Evolutionary conservation across 225 moss, liverwort and hornwort genomes (phyloP), one percentile per base, ranked within the genome.

Genomic region (Pseudisothecium myosuroides): DNA sequence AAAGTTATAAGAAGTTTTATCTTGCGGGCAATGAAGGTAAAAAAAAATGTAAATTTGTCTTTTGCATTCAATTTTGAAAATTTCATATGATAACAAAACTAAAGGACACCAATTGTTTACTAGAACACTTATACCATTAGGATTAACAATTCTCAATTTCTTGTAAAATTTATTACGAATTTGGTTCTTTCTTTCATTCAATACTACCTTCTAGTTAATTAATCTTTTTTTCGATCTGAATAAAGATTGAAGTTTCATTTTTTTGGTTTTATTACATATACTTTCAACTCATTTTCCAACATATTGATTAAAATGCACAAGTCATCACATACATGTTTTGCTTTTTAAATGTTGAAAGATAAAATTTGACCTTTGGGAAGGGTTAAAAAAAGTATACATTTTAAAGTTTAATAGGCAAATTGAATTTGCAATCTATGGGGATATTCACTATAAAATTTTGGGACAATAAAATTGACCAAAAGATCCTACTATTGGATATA

Each of bases 401-500:
- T n/a, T 7, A 2, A n/a, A 68, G 22, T 12, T n/a, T 68, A n/a
- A 4, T n/a, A n/a, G n/a, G 4, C 22, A 22, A 21, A n/a, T 68
- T 68, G 23, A n/a, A 66, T 3, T 36, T 17, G 2, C 10, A 65
- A 34, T 19, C 18, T 10, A 34, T 65, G 19, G 36, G 8, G 3
- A 66, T 19, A 8, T 41, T 69, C 22, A 12, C 26, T n/a, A 4
- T 22, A 22, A n/a, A 37, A 67, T n/a, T 12, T n/a, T n/a, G n/a
- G 7, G 0, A 67, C n/a, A 67, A 67, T 67, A 18, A 37, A 67
- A 11, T n/a, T n/a, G 12, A 21, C 37, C 2, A 67, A n/a, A 22
- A 12, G 7, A 67, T n/a, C 4, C n/a, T 4, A n/a, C 1, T 4
- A 6, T n/a, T n/a, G 7, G 5, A n/a, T 67, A 12, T 12, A 67